These are phyloP conservation scores for Fusarium sp. DNA, from an alignment of 2,329 filamentous ascomycete genomes.

Conservation along the genomic window DNA sequence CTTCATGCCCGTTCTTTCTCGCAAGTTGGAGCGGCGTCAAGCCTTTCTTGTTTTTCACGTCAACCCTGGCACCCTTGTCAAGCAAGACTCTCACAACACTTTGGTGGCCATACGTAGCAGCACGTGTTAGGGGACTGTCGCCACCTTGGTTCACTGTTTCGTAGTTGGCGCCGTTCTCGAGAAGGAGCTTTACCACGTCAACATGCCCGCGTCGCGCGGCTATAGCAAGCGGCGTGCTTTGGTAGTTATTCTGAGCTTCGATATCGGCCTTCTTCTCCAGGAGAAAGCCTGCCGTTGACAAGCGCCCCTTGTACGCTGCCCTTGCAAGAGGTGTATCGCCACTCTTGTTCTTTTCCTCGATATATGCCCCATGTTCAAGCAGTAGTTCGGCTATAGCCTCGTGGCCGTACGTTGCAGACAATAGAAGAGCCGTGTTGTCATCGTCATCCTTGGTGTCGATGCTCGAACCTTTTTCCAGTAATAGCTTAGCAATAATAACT, in stretches of 20 bases:
- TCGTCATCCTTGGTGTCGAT: neutral
- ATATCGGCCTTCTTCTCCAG: neutral
- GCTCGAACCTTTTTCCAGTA: neutral
- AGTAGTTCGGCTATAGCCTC: fast-evolving
- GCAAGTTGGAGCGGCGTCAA: neutral
- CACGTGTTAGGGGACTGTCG: neutral
- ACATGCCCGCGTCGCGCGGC: neutral
- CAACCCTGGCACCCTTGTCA: neutral
- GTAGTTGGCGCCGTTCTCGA: neutral
- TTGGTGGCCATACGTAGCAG: neutral
- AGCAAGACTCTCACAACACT: neutral
- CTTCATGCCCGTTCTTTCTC: neutral
- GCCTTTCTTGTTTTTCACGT: neutral
- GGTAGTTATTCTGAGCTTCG: neutral
- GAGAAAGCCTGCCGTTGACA: fast-evolving
- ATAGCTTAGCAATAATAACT: neutral
- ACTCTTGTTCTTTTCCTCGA: fast-evolving
- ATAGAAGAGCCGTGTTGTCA: neutral
- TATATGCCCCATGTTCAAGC: neutral
- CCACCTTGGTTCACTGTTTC: neutral
- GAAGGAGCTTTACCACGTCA: neutral
- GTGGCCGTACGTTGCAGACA: neutral
- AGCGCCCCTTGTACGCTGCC: neutral
- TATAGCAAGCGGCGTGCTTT: neutral
- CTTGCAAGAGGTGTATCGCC: neutral